These are phyloP conservation scores for Spathaspora passalidarum DNA, from an alignment of 805 yeast species.

Conservation along the genomic window DNA sequence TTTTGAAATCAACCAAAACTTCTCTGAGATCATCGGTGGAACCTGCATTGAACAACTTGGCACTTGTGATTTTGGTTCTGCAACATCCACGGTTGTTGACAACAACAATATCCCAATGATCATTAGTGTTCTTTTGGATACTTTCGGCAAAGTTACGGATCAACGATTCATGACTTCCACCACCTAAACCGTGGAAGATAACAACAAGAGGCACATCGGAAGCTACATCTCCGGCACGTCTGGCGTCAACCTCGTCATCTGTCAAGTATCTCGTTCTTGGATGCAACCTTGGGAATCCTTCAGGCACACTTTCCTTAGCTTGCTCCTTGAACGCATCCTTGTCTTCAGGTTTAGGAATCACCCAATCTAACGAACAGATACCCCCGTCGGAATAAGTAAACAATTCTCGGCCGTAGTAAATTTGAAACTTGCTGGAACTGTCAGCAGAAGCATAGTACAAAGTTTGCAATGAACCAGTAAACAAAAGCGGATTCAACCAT, in stretches of 20 bases:
- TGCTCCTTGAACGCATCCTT: slow-evolving; percentile 22
- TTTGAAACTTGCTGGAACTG: slow-evolving; percentile 47
- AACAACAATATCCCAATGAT: slow-evolving; percentile 61
- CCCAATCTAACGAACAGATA: slow-evolving; percentile 72
- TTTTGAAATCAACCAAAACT: slow-evolving; percentile 48
- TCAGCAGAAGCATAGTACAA: slow-evolving; percentile 58
- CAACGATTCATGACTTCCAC: slow-evolving; percentile 81
- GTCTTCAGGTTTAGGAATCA: slow-evolving; percentile 35
- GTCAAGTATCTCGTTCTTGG: slow-evolving; percentile 53
- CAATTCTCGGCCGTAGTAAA: slow-evolving; percentile 74
- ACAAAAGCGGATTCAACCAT: slow-evolving; percentile 58
- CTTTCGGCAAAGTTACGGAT: slow-evolving; percentile 55
- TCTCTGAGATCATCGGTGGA: slow-evolving; percentile 69
- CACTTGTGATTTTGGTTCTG: slow-evolving; percentile 63
- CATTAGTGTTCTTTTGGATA: slow-evolving; percentile 27
- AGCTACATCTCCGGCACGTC: slow-evolving; percentile 15
- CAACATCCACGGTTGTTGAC: slow-evolving; percentile 78
- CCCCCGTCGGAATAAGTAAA: slow-evolving; percentile 64
- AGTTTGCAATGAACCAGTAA: slow-evolving; percentile 79
- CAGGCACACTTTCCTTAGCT: slow-evolving; percentile 29
- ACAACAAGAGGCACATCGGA: slow-evolving; percentile 56
- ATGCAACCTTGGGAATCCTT: slow-evolving; percentile 40
- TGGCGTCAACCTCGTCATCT: slow-evolving; percentile 39
- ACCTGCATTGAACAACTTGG: slow-evolving; percentile 64
- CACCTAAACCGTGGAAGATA: slow-evolving; percentile 73